These are phyloP conservation scores for Curvularia lunata DNA, from an alignment of 2,329 filamentous ascomycete species.

Conservation along the genomic window DNA sequence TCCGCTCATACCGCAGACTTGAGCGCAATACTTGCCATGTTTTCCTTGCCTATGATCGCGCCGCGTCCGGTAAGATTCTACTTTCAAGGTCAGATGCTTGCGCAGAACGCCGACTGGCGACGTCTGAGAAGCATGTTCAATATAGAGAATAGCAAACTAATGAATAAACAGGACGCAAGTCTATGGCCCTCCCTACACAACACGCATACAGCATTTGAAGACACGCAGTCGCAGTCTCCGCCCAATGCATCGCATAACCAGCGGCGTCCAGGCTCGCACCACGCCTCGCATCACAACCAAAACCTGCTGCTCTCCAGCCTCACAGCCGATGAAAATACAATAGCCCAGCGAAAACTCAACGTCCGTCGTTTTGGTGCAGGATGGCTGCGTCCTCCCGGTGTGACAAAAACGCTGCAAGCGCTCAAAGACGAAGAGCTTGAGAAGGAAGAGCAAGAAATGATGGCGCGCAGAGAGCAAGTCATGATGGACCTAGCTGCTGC, in stretches of 20 bases:
- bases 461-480: constrained; percentile 71
- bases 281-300: constrained; percentile 21
- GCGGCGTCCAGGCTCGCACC: constrained; percentile 28
- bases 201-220: constrained; percentile 27
- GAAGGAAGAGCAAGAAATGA: constrained; percentile 81
- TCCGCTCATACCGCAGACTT: not conserved
- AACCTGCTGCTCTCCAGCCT: constrained; percentile 67
- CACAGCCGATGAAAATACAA: constrained; percentile 75
- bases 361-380: constrained; percentile 85
- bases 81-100: not conserved
- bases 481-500: constrained; percentile 73
- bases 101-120: not conserved
- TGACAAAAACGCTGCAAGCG: constrained; percentile 88
- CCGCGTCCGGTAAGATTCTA: constrained; percentile 23
- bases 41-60: constrained; percentile 28
- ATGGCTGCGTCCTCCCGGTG: constrained; percentile 89
- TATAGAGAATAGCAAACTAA: constrained; percentile 10
- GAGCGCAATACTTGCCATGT: constrained; percentile 12
- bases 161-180: constrained; percentile 33
- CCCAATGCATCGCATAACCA: constrained; percentile 25
- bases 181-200: constrained; percentile 40
- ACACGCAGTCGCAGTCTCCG: constrained; percentile 27
- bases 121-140: not conserved
- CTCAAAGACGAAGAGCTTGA: constrained; percentile 89
- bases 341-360: constrained; percentile 78